Evolutionary conservation across 2,329 filamentous ascomycete species (phyloP).

Genomic region (Dothideomycetidae sp.): DNA sequence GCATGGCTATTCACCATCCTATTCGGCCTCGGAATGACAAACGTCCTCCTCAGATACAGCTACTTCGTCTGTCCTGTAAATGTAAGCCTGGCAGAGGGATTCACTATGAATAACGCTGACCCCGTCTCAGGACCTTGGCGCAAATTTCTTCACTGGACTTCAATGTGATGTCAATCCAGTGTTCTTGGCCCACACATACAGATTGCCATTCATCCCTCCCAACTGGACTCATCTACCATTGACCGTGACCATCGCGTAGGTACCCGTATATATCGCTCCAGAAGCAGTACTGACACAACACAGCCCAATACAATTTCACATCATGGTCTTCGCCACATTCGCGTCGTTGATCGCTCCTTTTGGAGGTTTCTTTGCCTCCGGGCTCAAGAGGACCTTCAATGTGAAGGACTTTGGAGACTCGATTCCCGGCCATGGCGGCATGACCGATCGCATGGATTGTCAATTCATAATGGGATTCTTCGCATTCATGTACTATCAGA

Average conservation of each 20-base stretch:
- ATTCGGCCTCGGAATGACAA: conserved; percentile 69
- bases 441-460: conserved; percentile 98
- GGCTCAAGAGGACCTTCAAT: conserved; percentile 96
- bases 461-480: conserved; percentile 99
- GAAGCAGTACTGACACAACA: conserved; percentile 1
- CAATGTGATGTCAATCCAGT: conserved; percentile 84
- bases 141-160: conserved; percentile 82
- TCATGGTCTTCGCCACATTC: conserved; percentile 79
- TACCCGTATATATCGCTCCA: background rate
- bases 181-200: conserved; percentile 65
- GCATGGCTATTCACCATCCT: conserved; percentile 92
- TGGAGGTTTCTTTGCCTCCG: conserved; percentile 94
- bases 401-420: conserved; percentile 99
- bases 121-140: conserved; percentile 54
- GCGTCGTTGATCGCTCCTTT: conserved; percentile 95
- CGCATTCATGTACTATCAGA: conserved; percentile 92
- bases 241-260: conserved; percentile 52
- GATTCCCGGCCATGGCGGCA: conserved; percentile 92
- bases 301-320: conserved; percentile 78
- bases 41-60: conserved; percentile 74
- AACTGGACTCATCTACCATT: conserved; percentile 56
- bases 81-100: conserved; percentile 29
- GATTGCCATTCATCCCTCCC: conserved; percentile 42
- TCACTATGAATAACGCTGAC: conserved; percentile 10
- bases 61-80: conserved; percentile 99